phyloP scores from a whole-genome alignment of 2,329 filamentous ascomycete genomes.

The Talaromyces marneffei region DNA sequence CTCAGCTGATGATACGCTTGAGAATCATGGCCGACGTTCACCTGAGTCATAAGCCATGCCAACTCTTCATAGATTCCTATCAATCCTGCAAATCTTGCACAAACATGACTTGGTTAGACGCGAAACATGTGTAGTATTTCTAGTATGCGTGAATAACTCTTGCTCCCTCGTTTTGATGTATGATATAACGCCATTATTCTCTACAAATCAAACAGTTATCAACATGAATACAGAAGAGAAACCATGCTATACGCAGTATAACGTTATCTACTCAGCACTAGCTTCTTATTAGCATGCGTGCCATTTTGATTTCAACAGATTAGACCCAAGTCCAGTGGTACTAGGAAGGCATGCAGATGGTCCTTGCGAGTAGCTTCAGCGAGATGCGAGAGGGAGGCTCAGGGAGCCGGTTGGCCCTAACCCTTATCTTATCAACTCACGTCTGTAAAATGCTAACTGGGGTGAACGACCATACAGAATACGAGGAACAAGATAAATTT shows the following conservation, averaged over 20 bases:
- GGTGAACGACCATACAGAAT: no score
- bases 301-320: no score
- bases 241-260: not conserved
- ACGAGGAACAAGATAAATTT: no score
- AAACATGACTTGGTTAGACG: not conserved
- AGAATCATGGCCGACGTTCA: constrained; percentile 10
- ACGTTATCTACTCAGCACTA: not conserved
- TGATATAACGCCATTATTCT: not conserved
- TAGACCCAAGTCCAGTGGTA: no score
- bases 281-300: not conserved
- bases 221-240: not conserved
- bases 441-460: no score
- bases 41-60: not conserved
- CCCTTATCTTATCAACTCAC: not conserved
- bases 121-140: not conserved
- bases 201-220: not conserved
- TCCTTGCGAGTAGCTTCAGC: no score
- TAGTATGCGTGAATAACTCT: not conserved
- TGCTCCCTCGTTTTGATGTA: not conserved
- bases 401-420: not conserved
- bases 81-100: not conserved
- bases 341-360: no score
- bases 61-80: not conserved
- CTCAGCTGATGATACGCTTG: constrained; percentile 51
- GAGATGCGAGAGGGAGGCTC: no score